A percentile compares a stretch with the other conserved stretches of the same genome.
These are phyloP conservation scores for Bassia scoparia DNA, from an alignment of 148 eudicot genomes.

Conservation along the genomic window DNA sequence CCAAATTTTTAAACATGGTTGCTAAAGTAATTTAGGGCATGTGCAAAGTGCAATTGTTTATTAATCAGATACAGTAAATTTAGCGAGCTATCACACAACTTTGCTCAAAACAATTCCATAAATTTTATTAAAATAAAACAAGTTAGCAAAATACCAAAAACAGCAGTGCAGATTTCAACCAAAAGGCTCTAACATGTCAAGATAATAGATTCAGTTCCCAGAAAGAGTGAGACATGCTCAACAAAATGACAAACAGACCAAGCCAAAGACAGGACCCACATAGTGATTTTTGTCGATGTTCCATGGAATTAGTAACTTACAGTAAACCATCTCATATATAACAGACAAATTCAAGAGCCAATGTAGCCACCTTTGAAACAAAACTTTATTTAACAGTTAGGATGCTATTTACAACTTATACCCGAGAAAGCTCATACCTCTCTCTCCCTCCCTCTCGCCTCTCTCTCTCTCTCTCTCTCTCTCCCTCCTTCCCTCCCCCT, in stretches of 20 bases:
- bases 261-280: not conserved
- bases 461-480: no score
- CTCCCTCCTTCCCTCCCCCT: no score
- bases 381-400: not conserved
- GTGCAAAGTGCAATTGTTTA: no score
- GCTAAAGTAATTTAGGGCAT: no score
- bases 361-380: not conserved
- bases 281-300: not conserved
- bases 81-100: not conserved
- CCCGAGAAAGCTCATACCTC: not conserved
- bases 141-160: not conserved
- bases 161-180: not conserved
- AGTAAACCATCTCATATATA: not conserved
- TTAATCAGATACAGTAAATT: no score
- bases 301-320: not conserved
- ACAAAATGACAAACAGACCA: not conserved
- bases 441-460: no score
- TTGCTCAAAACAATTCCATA: not conserved
- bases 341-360: not conserved
- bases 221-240: not conserved
- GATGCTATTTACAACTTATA: not conserved
- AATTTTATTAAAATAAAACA: not conserved
- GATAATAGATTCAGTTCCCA: no score
- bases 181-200: no score
- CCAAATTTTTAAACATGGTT: no score